phyloP scores from a whole-genome alignment of 441 rosid species.

The Populus hybrid region DNA sequence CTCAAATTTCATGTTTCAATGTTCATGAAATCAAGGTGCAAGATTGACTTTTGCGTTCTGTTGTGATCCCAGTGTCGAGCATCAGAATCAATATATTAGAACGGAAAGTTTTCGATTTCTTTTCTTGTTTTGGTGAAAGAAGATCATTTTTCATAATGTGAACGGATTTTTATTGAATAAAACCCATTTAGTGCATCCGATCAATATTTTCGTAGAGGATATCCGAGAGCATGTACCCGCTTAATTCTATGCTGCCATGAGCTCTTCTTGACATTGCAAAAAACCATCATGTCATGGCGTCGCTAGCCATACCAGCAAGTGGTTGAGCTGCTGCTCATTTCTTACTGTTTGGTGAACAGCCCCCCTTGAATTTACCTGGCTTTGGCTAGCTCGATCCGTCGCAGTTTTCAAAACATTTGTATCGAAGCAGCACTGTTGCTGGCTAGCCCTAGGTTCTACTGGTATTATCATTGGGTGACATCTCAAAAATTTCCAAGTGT shows the following conservation, averaged over 20 bases:
- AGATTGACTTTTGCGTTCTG: background rate
- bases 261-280: background rate
- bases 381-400: background rate
- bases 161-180: background rate
- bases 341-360: constrained; percentile 35
- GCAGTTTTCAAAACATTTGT: background rate
- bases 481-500: background rate
- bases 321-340: constrained; percentile 40
- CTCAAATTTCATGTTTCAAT: background rate
- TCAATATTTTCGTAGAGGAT: background rate
- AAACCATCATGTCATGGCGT: background rate
- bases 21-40: background rate
- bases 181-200: background rate
- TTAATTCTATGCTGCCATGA: background rate
- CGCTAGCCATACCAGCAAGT: constrained; percentile 20
- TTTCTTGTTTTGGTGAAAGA: background rate
- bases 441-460: background rate
- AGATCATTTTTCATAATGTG: background rate
- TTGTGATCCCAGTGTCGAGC: background rate
- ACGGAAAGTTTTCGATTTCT: background rate
- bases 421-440: background rate
- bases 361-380: constrained; percentile 10
- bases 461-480: background rate
- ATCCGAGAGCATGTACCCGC: background rate
- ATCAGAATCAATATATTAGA: background rate